phyloP scores from a whole-genome alignment of 805 yeast species.

The Yamadazyma nakazawae region DNA sequence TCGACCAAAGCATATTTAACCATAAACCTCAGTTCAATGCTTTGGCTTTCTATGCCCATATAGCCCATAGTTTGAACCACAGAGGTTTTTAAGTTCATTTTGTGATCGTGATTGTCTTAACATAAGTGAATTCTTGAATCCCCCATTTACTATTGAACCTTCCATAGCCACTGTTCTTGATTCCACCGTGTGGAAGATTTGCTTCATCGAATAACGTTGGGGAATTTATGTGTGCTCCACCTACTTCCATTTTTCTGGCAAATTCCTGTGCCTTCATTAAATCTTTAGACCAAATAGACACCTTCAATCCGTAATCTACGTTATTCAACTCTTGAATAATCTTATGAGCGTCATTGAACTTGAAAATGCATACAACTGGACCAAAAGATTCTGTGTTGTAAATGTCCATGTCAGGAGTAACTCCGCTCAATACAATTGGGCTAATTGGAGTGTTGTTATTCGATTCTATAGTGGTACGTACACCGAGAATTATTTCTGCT shows the following conservation, averaged over 20 bases:
- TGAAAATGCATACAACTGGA: slow-evolving; percentile 34
- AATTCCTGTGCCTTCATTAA: slow-evolving; percentile 28
- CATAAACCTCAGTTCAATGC: slow-evolving; percentile 54
- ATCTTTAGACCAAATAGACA: slow-evolving; percentile 41
- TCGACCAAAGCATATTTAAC: slow-evolving; percentile 28
- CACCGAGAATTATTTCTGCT: slow-evolving; percentile 29
- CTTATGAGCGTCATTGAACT: slow-evolving; percentile 19
- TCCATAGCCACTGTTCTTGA: slow-evolving; percentile 38
- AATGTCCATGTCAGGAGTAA: slow-evolving; percentile 28
- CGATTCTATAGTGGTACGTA: neutral
- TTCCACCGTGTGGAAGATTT: slow-evolving; percentile 45
- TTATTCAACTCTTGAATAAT: slow-evolving; percentile 24
- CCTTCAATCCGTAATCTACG: slow-evolving; percentile 36
- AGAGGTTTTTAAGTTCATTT: slow-evolving; percentile 46
- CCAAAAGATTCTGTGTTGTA: slow-evolving; percentile 40
- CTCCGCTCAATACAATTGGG: slow-evolving; percentile 33
- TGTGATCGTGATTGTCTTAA: slow-evolving; percentile 33
- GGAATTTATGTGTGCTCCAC: slow-evolving; percentile 39
- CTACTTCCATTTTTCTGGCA: slow-evolving; percentile 35
- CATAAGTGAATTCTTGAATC: slow-evolving; percentile 35
- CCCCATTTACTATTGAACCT: slow-evolving; percentile 43
- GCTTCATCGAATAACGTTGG: slow-evolving; percentile 34
- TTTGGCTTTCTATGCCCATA: slow-evolving; percentile 62
- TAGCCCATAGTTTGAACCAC: slow-evolving; percentile 59
- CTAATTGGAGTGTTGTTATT: slow-evolving; percentile 1